These are phyloP conservation scores for Lolium perenne DNA, from an alignment of 176 grass and related monocot genomes.

Conservation along the genomic window DNA sequence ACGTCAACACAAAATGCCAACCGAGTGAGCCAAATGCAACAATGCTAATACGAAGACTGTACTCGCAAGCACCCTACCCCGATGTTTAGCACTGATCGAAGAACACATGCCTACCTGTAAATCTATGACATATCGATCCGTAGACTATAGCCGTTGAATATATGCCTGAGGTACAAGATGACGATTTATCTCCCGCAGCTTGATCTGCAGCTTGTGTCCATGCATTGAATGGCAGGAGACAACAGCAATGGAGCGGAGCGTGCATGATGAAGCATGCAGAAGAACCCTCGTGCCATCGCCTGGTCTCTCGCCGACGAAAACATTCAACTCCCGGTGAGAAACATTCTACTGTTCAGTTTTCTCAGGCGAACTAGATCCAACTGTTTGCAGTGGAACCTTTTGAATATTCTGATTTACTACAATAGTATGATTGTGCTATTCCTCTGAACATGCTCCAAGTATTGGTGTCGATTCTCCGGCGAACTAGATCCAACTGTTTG, in stretches of 20 bases:
- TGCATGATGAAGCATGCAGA: conserved; percentile 18
- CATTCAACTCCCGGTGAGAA: not conserved
- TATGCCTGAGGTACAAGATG: not conserved
- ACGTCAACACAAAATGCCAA: not conserved
- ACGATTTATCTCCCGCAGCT: not conserved
- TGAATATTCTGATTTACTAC: not conserved
- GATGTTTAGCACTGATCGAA: not conserved
- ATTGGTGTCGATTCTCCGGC: no score
- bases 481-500: no score
- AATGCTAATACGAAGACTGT: not conserved
- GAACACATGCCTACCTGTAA: not conserved
- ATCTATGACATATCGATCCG: not conserved
- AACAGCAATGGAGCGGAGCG: not conserved
- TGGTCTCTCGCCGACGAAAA: conserved; percentile 28
- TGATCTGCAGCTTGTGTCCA: not conserved
- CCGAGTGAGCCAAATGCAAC: not conserved
- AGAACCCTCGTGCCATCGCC: conserved; percentile 16
- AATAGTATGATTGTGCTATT: not conserved
- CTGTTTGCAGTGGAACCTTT: conserved; percentile 12
- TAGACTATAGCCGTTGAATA: not conserved
- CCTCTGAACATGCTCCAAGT: not conserved
- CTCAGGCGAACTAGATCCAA: not conserved
- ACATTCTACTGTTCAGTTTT: conserved; percentile 1
- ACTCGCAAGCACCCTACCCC: not conserved
- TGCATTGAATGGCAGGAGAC: conserved; percentile 23